Conservation (phyloP, 1,284 basidiomycete genomes). For the Pterulicium gracile region DNA sequence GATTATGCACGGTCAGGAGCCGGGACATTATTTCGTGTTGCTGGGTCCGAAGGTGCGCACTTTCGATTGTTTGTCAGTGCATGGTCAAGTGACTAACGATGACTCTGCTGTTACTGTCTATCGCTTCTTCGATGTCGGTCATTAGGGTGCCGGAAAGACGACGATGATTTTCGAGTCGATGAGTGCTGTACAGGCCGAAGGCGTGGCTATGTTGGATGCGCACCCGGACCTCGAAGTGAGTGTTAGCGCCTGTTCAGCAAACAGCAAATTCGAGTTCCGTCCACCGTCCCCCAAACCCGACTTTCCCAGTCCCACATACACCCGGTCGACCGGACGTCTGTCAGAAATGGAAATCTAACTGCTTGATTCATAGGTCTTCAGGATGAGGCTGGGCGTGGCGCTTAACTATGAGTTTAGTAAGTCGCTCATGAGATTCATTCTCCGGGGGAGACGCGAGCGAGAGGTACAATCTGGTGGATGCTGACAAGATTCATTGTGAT, state of each 20-base stretch:
- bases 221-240: constrained; percentile 44
- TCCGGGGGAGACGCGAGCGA: not conserved
- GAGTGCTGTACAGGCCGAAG: constrained; percentile 61
- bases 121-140: constrained; percentile 6
- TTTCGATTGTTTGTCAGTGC: not conserved
- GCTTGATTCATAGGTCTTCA: constrained; percentile 46
- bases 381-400: constrained; percentile 72
- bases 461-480: no score
- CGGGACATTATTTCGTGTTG: constrained; percentile 67
- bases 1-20: constrained; percentile 65
- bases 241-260: not conserved
- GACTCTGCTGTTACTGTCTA: constrained; percentile 13
- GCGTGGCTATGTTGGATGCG: constrained; percentile 38
- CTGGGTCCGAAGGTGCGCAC: constrained; percentile 61
- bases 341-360: no score
- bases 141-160: constrained; percentile 54
- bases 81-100: constrained; percentile 4
- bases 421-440: not conserved
- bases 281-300: no score
- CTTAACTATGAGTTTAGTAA: constrained; percentile 60
- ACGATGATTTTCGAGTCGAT: constrained; percentile 79
- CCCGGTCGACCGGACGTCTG: not conserved
- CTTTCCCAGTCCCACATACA: not conserved
- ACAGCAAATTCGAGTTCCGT: no score
- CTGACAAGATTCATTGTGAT: not conserved